These are phyloP conservation scores for Haplosporangium sp. DNA, from an alignment of 371 early-diverging fungal genomes.

Conservation along the genomic window DNA sequence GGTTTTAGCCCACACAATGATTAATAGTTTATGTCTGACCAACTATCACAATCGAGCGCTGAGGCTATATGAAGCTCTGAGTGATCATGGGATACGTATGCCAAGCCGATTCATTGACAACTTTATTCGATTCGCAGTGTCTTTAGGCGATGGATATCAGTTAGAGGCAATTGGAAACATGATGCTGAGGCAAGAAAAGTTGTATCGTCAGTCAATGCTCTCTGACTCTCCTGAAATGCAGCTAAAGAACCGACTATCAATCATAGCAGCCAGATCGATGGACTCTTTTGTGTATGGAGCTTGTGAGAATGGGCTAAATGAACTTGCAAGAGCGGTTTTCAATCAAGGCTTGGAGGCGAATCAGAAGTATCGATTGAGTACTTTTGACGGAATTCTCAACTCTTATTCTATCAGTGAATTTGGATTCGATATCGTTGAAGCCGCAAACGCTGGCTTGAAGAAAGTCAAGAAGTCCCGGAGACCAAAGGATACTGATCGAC, in stretches of 20 bases:
- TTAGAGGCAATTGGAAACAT: constrained; percentile 36
- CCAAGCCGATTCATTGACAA: constrained; percentile 6
- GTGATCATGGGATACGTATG: constrained; percentile 10
- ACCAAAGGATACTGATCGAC: background rate
- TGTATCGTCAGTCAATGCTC: background rate
- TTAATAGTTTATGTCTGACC: constrained; percentile 25
- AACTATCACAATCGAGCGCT: constrained; percentile 11
- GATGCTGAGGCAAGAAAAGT: constrained; percentile 23
- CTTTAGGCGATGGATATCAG: constrained; percentile 6
- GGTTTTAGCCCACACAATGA: constrained; percentile 18
- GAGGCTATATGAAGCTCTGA: constrained; percentile 16
- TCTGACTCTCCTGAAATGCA: background rate
- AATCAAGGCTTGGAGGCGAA: constrained; percentile 30
- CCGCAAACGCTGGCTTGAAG: constrained; percentile 1
- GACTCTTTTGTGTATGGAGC: constrained; percentile 36
- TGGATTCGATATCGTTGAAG: constrained; percentile 39
- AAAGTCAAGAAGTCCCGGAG: background rate
- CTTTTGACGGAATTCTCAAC: constrained; percentile 37
- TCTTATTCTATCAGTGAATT: constrained; percentile 42
- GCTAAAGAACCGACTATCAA: constrained; percentile 19
- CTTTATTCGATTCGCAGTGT: constrained; percentile 25
- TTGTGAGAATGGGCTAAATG: constrained; percentile 27
- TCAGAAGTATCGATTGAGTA: constrained; percentile 23
- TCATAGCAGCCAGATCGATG: constrained; percentile 32
- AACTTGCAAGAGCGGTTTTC: constrained; percentile 41